Evolutionary conservation across 192 early-diverging fungal genomes (phyloP), one percentile per base, ranked within the genome.

Genomic region (Backusella liffmaniae): DNA sequence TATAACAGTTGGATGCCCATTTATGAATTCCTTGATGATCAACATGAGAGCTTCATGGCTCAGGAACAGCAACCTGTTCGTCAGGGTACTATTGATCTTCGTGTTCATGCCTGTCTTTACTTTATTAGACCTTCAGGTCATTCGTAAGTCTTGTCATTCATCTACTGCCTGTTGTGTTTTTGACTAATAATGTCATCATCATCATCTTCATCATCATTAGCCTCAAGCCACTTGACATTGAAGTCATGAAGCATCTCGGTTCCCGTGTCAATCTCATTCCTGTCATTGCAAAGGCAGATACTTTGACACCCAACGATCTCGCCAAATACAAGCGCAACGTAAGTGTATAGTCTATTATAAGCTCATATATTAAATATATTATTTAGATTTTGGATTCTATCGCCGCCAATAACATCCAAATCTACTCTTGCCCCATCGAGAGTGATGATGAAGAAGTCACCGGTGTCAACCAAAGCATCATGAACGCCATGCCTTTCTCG

Each of bases 71-170:
- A 88, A 66, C 94, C 88, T 82, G 96, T 88, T 82, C 91, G 91
- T 79, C 93, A 84, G 85, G 90, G 91, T 82, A 96, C 97, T 81
- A 87, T 90, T 78, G 97, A 99, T 79, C 94, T 94, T 79, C 91
- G 96, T 72, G 90, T 99, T 46, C 96, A 99, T 77, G 93, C 93
- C 12, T 95, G 96, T 72, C 86, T 99, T 74, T 99, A 96, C 83
- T 99, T 99, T 77, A 97, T 99, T 81, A 91, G 94, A 74, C 97
- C 97, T 46, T 96, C 96, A 9, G 97, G 96, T 36, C 97, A 99
- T 81, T 90, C 88, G 84, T 91, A 86, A 80, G 86, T 84, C 42
- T 56, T 15, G 26, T 26, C 26, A 26, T 26, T 26, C 26, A 26
- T 26, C 26, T 26, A 26, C 26, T 26, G 26, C 26, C 26, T 26